phyloP scores from a whole-genome alignment of 305 asterid species.

The Rubia peregrina region DNA sequence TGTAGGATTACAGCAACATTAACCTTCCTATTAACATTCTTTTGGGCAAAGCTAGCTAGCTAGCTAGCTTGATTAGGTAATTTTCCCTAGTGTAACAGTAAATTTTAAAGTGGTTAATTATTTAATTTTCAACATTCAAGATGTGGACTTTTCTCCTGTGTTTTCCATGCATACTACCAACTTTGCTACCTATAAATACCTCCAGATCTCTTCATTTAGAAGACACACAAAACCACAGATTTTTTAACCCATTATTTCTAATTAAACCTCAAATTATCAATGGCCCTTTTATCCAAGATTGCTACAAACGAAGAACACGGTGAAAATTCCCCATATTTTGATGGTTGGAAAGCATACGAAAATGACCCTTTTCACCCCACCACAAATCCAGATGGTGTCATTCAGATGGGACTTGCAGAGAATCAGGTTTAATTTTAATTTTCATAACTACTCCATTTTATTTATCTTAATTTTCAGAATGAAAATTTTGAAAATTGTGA shows the following conservation, averaged over 20 bases:
- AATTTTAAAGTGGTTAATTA: no score
- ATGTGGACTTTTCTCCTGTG: not conserved
- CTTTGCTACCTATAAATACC: not conserved
- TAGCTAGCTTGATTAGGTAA: not conserved
- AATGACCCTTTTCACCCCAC: slow-evolving; percentile 55
- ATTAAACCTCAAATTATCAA: not conserved
- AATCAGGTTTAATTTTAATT: slow-evolving; percentile 39
- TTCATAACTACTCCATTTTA: not conserved
- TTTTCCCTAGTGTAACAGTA: not conserved
- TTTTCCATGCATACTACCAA: not conserved
- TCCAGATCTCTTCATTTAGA: no score
- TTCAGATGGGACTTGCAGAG: slow-evolving; percentile 91
- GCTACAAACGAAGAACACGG: slow-evolving; percentile 61
- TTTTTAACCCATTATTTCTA: not conserved
- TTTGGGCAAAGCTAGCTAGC: not conserved
- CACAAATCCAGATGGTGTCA: slow-evolving; percentile 54
- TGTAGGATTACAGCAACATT: no score
- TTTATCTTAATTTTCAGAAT: not conserved
- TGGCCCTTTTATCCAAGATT: slow-evolving; percentile 35
- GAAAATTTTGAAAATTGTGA: not conserved
- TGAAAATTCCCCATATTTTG: slow-evolving; percentile 71
- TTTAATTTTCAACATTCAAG: not conserved
- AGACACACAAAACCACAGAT: no score
- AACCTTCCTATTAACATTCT: not conserved
- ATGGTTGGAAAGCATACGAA: slow-evolving; percentile 85